These are phyloP conservation scores for Geranomyces variabilis DNA, from an alignment of 192 early-diverging fungal species.

Conservation along the genomic window DNA sequence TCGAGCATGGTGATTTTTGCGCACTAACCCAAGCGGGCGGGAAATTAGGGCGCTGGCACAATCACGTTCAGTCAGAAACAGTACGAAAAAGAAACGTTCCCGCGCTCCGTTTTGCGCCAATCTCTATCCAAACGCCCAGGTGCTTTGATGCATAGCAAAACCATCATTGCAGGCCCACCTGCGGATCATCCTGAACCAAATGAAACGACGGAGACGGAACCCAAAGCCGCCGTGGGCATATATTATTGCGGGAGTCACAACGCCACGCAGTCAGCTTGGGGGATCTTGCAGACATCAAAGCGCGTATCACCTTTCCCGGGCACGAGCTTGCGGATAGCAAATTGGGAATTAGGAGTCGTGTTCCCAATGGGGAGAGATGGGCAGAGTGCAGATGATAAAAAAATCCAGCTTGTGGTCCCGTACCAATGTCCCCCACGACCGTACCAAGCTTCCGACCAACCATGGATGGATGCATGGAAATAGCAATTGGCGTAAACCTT, in stretches of 20 bases:
- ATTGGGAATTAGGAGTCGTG: constrained; percentile 18
- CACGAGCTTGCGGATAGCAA: background rate
- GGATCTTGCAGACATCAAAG: background rate
- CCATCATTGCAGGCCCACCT: constrained; percentile 2
- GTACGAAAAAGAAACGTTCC: constrained; percentile 13
- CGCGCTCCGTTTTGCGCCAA: constrained; percentile 24
- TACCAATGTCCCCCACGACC: background rate
- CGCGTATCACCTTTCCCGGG: background rate
- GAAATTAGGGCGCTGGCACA: background rate
- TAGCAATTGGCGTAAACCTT: too few relatives aligned
- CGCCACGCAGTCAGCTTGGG: constrained; percentile 7
- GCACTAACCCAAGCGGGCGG: background rate
- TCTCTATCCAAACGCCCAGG: constrained; percentile 18
- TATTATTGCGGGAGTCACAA: constrained; percentile 15
- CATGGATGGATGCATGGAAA: background rate
- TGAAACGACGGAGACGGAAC: background rate
- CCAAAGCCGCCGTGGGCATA: constrained; percentile 5
- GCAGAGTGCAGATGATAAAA: background rate
- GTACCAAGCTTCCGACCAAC: constrained; percentile 45
- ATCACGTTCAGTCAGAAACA: background rate
- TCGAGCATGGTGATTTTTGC: too few relatives aligned
- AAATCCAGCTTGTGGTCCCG: background rate
- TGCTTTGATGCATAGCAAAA: constrained; percentile 34
- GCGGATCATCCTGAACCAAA: background rate
- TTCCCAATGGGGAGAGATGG: background rate